phyloP scores from a whole-genome alignment of 306 rosid genomes.

The Cercis canadensis region DNA sequence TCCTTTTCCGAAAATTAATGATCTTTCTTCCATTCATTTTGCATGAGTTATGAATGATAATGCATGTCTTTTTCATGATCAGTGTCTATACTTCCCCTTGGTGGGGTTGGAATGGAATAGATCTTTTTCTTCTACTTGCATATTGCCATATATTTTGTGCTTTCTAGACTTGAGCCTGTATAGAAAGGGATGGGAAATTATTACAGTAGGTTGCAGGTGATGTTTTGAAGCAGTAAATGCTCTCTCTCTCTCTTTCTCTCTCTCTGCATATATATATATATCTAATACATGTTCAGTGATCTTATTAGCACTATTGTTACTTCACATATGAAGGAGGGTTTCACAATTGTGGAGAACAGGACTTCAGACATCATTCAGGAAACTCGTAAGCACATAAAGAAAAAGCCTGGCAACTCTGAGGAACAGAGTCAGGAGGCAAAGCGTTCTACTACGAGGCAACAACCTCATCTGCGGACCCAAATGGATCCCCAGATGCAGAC shows the following conservation, averaged over 20 bases:
- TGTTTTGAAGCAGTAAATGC: constrained; percentile 6
- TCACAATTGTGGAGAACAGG: constrained; percentile 73
- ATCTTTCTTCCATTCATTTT: background rate
- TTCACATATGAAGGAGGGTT: constrained; percentile 69
- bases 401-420: constrained; percentile 57
- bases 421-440: constrained; percentile 57
- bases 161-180: background rate
- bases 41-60: background rate
- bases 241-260: background rate
- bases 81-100: constrained; percentile 12
- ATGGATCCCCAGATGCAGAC: constrained; percentile 53
- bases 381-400: constrained; percentile 91
- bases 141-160: constrained; percentile 3
- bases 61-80: background rate
- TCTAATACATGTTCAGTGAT: background rate
- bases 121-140: constrained; percentile 19
- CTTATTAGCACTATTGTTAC: constrained; percentile 26
- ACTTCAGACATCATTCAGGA: constrained; percentile 89
- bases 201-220: constrained; percentile 10
- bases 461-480: constrained; percentile 55
- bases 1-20: constrained; percentile 17
- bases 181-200: constrained; percentile 11
- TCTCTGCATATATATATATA: background rate
- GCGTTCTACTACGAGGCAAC: constrained; percentile 44
- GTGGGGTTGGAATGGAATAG: background rate